phyloP scores from a whole-genome alignment of 2,329 filamentous ascomycete species.

The Neopestalotiopsis clavispora region DNA sequence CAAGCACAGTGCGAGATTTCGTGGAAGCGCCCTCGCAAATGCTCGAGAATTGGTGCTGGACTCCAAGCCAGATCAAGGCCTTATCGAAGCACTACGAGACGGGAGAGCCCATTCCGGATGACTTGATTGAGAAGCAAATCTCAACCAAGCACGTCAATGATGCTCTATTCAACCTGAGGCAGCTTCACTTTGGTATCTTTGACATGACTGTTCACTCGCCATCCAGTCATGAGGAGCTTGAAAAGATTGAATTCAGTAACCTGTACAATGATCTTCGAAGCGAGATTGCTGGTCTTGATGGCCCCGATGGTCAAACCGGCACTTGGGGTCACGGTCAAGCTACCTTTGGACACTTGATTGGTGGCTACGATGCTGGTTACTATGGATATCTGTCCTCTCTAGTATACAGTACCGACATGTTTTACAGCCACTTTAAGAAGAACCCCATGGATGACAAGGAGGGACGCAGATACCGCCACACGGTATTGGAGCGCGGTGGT shows the following conservation, averaged over 20 bases:
- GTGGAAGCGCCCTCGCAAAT: constrained; percentile 76
- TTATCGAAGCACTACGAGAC: constrained; percentile 78
- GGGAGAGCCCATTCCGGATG: constrained; percentile 72
- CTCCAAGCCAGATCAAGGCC: constrained; percentile 64
- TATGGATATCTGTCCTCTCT: constrained; percentile 77
- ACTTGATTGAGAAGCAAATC: constrained; percentile 75
- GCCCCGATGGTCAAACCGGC: constrained; percentile 64
- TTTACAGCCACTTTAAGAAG: constrained; percentile 77
- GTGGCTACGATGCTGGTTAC: constrained; percentile 85
- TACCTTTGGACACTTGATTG: constrained; percentile 82
- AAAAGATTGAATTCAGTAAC: constrained; percentile 67
- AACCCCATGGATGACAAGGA: constrained; percentile 79
- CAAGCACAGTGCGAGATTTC: constrained; percentile 69
- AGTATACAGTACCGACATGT: constrained; percentile 88
- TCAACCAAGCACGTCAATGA: constrained; percentile 82
- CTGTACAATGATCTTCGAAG: constrained; percentile 76
- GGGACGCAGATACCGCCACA: constrained; percentile 77
- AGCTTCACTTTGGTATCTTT: constrained; percentile 81
- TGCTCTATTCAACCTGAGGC: constrained; percentile 77
- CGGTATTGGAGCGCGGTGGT: constrained; percentile 78
- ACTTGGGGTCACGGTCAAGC: constrained; percentile 80
- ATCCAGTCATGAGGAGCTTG: constrained; percentile 68
- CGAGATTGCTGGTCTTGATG: constrained; percentile 75
- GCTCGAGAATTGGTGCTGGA: constrained; percentile 81
- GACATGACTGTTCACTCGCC: constrained; percentile 83